Evolutionary conservation across 768 basidiomycete species (phyloP), one percentile per base, ranked within the genome.

Genomic region (Naematelia encephala): DNA sequence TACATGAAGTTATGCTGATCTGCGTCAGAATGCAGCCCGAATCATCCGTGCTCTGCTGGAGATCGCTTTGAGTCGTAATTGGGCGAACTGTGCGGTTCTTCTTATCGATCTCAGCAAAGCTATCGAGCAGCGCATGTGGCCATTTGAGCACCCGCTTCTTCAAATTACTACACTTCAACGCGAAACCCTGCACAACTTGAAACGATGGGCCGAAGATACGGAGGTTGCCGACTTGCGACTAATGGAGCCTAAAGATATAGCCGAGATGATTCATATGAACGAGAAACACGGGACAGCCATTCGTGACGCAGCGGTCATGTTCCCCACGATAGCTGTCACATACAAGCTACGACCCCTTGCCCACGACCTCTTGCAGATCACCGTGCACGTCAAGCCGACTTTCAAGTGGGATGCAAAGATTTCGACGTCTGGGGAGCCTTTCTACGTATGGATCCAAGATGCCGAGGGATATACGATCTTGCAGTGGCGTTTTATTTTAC

Each of bases 401-500:
- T 99, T 97, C 77, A 82, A 82, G 13, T 98, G 96, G 94, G 87
- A 81, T 64, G 67, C 79, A 23, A 88, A 84, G 73, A 67, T 86
- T 2, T 92, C 96, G 67, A 88, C 87, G 0, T 80, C 79, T 11
- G 79, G 80, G 1, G 91, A 98, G 75, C 87, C 90, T 1, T 97
- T 97, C 78, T 97, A 90, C 87, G 76, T 99, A 27, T 98, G 96
- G 96, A 80, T 96, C 2, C 92, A 98, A 78, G 91, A 93, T 68
- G 82, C 86, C 34, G 83, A 87, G 29, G 87, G 85, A n/a, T 63
- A 82, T n/a, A 82, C 82, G 34, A 93, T 98, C 68, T 82, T 92
- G 11, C 92, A 94, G 70, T 82, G 88, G 54, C 80, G 85, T 0
- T 85, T 88, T 67, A 78, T 93, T 23, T 67, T 85, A 29, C 84